Percentiles rank a stretch among this genome's conserved stretches.
Evolutionary conservation across 768 basidiomycete genomes (phyloP).

Genomic region (Astraeus odoratus): DNA sequence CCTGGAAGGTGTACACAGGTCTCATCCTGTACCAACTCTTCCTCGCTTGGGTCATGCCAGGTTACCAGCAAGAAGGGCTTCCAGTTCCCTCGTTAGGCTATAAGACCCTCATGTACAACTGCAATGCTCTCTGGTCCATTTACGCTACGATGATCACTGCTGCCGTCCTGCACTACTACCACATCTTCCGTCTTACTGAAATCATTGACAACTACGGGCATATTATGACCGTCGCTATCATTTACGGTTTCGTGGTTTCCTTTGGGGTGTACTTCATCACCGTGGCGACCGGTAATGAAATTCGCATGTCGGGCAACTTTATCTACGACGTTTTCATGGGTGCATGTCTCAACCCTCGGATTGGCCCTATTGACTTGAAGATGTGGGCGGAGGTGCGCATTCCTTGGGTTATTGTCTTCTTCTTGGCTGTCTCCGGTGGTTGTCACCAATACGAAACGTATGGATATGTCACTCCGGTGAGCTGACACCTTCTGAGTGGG

Average conservation of each 20-base stretch:
- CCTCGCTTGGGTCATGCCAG: constrained; percentile 87
- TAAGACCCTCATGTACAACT: constrained; percentile 92
- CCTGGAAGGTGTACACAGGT: constrained; percentile 86
- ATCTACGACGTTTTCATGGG: constrained; percentile 98
- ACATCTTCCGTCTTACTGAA: constrained; percentile 85
- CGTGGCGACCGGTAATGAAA: constrained; percentile 67
- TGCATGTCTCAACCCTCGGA: constrained; percentile 85
- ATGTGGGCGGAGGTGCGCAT: constrained; percentile 99
- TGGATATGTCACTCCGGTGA: constrained; percentile 86
- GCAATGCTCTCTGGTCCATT: constrained; percentile 84
- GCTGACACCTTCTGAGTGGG: constrained; percentile 11
- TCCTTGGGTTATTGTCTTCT: constrained; percentile 95
- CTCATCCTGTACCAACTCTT: constrained; percentile 85
- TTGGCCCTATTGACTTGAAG: constrained; percentile 89
- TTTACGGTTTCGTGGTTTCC: constrained; percentile 79
- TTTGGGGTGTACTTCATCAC: constrained; percentile 77
- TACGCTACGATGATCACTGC: constrained; percentile 80
- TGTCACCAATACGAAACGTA: constrained; percentile 93
- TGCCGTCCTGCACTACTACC: constrained; percentile 64
- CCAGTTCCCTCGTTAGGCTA: constrained; percentile 93
- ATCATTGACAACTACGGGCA: constrained; percentile 96
- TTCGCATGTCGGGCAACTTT: constrained; percentile 92
- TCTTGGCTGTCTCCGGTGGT: constrained; percentile 84
- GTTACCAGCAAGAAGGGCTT: constrained; percentile 89
- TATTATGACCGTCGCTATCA: constrained; percentile 93